These are phyloP conservation scores for Serendipita sp. DNA, from an alignment of 768 basidiomycete genomes.

Conservation along the genomic window DNA sequence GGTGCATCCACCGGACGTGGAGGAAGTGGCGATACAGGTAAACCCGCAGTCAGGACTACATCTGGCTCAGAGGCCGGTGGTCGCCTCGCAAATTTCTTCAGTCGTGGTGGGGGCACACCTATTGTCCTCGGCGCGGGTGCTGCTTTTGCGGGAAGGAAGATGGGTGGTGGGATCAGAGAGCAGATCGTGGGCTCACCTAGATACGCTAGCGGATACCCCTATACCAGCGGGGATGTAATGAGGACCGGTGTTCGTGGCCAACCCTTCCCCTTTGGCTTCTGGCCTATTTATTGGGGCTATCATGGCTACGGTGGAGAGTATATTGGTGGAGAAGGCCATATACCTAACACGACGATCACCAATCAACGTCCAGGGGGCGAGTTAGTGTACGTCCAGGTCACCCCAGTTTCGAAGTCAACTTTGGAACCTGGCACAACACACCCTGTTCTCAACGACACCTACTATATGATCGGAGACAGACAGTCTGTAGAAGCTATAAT, in stretches of 20 bases:
- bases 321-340: background rate
- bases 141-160: constrained; percentile 23
- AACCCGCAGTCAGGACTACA: background rate
- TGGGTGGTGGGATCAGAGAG: constrained; percentile 36
- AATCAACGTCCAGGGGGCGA: background rate
- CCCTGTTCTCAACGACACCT: background rate
- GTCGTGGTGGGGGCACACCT: constrained; percentile 20
- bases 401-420: background rate
- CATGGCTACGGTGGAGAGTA: background rate
- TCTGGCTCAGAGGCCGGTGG: background rate
- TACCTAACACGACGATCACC: background rate
- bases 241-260: background rate
- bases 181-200: constrained; percentile 33
- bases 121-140: constrained; percentile 30
- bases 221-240: background rate
- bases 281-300: background rate
- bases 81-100: constrained; percentile 15
- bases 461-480: background rate
- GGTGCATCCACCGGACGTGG: constrained; percentile 16
- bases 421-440: background rate
- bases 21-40: constrained; percentile 5
- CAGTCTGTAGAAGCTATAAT: background rate
- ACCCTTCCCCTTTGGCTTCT: too few species aligned
- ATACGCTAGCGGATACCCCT: constrained; percentile 45
- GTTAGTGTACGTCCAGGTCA: background rate